These are phyloP conservation scores for Candida methanosorbosa DNA, from an alignment of 805 yeast species.

Conservation along the genomic window DNA sequence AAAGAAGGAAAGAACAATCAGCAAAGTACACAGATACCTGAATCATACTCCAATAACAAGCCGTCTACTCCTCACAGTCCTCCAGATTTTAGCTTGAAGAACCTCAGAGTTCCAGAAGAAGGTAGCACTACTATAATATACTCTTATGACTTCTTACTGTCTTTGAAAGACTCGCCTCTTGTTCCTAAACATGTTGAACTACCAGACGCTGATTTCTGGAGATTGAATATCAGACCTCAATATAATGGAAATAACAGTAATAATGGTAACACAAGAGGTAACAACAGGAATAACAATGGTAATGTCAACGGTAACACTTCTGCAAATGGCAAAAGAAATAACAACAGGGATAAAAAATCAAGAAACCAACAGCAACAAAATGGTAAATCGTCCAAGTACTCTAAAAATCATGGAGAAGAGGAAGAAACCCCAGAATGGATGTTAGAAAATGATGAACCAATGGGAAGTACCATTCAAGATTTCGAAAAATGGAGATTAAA, in stretches of 20 bases:
- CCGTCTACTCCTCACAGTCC: background rate
- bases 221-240: slow-evolving; percentile 17
- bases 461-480: slow-evolving; percentile 47
- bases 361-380: slow-evolving; percentile 6
- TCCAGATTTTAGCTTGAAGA: too few relatives aligned
- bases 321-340: background rate
- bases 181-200: slow-evolving; percentile 25
- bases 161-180: slow-evolving; percentile 27
- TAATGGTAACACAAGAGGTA: background rate
- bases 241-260: slow-evolving; percentile 3
- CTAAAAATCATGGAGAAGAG: slow-evolving; percentile 11
- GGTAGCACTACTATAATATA: slow-evolving; percentile 6
- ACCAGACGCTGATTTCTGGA: slow-evolving; percentile 44
- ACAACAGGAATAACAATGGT: slow-evolving; percentile 2
- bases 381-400: slow-evolving; percentile 3
- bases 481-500: slow-evolving; percentile 51
- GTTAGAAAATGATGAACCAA: slow-evolving; percentile 26
- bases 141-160: slow-evolving; percentile 22
- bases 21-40: background rate
- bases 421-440: slow-evolving; percentile 30
- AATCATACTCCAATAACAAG: background rate
- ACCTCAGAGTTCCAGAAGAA: background rate
- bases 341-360: slow-evolving; percentile 7
- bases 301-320: slow-evolving; percentile 1
- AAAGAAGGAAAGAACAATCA: slow-evolving; percentile 7